Base-by-base conservation (phyloP, 1,284 basidiomycete species). In the Cutaneotrichosporon sp. region DNA sequence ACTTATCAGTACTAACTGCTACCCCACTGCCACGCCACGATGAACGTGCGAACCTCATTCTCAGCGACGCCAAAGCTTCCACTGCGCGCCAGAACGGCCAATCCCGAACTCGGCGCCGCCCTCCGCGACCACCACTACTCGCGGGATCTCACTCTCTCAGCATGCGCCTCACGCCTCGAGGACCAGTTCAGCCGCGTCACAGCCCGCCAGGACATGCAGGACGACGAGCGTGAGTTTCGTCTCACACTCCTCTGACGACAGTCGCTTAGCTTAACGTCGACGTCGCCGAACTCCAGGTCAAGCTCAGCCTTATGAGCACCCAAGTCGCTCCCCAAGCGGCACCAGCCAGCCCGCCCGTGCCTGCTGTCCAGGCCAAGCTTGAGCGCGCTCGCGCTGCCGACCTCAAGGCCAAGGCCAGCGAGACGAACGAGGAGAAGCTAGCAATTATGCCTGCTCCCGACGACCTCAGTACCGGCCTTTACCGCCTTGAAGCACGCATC, bases 401-500 rank as follows among this genome's bases (percentile, higher is more conserved):
- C 31, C 4, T 33, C 34, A 16, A 16, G 17, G 17, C n/a, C n/a
- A 17, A n/a, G n/a, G n/a, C n/a, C n/a, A n/a, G n/a, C n/a, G n/a
- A n/a, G n/a, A n/a, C n/a, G n/a, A n/a, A n/a, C n/a, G n/a, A n/a
- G n/a, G n/a, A n/a, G n/a, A n/a, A n/a, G n/a, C n/a, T n/a, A n/a
- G n/a, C n/a, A n/a, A n/a, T n/a, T n/a, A n/a, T n/a, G n/a, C n/a
- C n/a, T n/a, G n/a, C n/a, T n/a, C n/a, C n/a, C n/a, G n/a, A n/a
- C 2, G 38, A 41, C 38, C 38, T 24, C 37, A 22, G 24, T 12
- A 24, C 19, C 5, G 37, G 26, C 19, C 32, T 46, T 16, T 32
- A 20, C 29, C 46, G 35, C 37, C 46, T 49, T 19, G 46, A 49
- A 19, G 46, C 46, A 4, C 34, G 46, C 10, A 49, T 49, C 27